A percentile compares a stretch with the other conserved stretches of the same genome.
phyloP scores from a whole-genome alignment of 2,329 filamentous ascomycete species.

The Arthrobotrys pseudoclavata region DNA sequence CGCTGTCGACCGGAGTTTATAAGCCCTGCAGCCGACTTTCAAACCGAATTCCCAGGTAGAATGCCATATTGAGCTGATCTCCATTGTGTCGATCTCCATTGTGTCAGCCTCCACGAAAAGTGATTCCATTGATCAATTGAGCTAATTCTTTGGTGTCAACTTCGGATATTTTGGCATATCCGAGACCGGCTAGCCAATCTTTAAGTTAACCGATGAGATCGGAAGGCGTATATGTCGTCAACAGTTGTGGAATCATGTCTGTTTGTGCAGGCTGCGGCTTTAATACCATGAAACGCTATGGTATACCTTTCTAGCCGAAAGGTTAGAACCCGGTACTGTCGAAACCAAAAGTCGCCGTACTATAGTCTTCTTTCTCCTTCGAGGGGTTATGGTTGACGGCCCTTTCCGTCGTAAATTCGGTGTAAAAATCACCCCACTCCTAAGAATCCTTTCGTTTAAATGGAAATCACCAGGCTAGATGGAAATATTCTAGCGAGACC shows the following conservation, averaged over 20 bases:
- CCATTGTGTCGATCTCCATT: background rate
- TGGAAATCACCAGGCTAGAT: too few species aligned
- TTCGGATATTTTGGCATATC: background rate
- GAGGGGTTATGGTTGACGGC: too few species aligned
- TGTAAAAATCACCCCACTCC: too few species aligned
- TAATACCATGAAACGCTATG: background rate
- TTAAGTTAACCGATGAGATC: background rate
- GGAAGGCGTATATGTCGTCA: background rate
- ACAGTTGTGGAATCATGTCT: background rate
- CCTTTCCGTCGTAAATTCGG: too few species aligned
- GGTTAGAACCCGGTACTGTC: background rate
- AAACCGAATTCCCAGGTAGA: background rate
- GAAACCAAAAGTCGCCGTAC: too few species aligned
- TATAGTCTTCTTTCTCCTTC: too few species aligned
- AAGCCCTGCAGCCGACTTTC: background rate
- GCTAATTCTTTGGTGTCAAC: too few species aligned
- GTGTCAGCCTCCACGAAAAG: background rate
- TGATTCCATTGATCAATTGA: too few species aligned
- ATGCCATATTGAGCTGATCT: background rate
- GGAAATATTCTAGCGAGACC: background rate
- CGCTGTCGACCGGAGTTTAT: background rate
- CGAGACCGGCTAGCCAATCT: background rate
- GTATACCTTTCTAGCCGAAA: background rate
- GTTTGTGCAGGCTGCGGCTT: background rate
- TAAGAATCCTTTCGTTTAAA: too few species aligned